Base-by-base conservation (phyloP, 2,329 filamentous ascomycete genomes). In the Ilyonectria mors-panacis region DNA sequence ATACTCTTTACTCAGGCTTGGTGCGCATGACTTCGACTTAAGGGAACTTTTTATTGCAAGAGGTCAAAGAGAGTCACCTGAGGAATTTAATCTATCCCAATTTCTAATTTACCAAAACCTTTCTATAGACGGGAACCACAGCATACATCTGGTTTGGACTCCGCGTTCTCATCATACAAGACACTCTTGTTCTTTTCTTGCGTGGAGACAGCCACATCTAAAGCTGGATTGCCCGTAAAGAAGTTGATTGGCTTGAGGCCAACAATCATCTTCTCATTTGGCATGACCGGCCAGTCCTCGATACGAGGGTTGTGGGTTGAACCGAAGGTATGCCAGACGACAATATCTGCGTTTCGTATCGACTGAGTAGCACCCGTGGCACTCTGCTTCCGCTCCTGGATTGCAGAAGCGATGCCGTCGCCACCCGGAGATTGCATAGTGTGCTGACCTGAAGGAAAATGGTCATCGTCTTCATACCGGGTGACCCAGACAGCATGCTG, bases 221-320 rank as follows among this genome's bases (percentile, higher is more conserved):
- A 61, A 0, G 81, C 84, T 0, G 85, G 86, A 62, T 88, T 88
- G 5, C 81, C 81, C 1, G 79, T 77, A 66, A 88, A 88, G 72
- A 89, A 87, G 66, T 88, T 88, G 2, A 85, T 83, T 0, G 87
- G 86, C 73, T 86, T 87, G 58, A 89, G 75, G 0, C 79, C 78
- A 0, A 88, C 85, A 63, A 80, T 80, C 70, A 88, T 80, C 60
- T 82, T 85, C 75, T 92, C 90, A 67, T 82, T 85, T 0, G 90
- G 90, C 91, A 92, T 92, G 6, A 92, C 88, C 0, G 89, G 90
- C 82, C 91, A 92, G 73, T 92, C 90, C 71, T 92, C 90, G 12
- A 88, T 85, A 0, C 90, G 82, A 0, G 90, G 89, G 26, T 91
- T 88, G 70, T 92, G 90, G 37, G 91, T 92, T 28, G 91, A 86